Evolutionary conservation across 306 rosid species (phyloP).

Genomic region (Trichosanthes cucumerina): DNA sequence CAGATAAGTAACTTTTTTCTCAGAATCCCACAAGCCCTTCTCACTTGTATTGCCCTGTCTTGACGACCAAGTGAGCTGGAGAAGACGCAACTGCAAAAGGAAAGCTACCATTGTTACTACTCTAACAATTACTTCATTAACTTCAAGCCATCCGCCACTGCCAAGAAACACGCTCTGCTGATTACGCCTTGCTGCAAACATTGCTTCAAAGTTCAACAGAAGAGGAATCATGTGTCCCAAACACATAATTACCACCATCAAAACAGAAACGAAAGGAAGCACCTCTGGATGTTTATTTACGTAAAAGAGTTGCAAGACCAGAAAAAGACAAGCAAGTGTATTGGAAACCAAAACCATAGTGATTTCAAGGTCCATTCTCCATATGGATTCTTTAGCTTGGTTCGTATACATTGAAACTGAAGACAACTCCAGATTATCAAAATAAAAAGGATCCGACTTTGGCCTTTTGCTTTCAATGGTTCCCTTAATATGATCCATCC

Average conservation of each 20-base stretch:
- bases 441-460: slow-evolving; percentile 51
- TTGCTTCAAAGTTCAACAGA: slow-evolving; percentile 64
- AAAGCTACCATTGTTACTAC: slow-evolving; percentile 71
- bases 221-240: slow-evolving; percentile 79
- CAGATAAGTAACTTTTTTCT: slow-evolving; percentile 43
- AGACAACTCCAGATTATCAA: slow-evolving; percentile 42
- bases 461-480: slow-evolving; percentile 57
- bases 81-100: slow-evolving; percentile 62
- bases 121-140: slow-evolving; percentile 67
- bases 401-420: slow-evolving; percentile 37
- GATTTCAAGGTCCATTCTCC: slow-evolving; percentile 83
- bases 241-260: slow-evolving; percentile 56
- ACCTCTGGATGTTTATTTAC: slow-evolving; percentile 50
- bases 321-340: slow-evolving; percentile 66
- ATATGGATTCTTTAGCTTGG: slow-evolving; percentile 57
- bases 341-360: slow-evolving; percentile 62
- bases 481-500: slow-evolving; percentile 40
- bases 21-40: slow-evolving; percentile 46
- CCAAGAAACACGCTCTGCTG: slow-evolving; percentile 45
- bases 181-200: slow-evolving; percentile 38
- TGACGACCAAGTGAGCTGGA: slow-evolving; percentile 71
- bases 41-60: slow-evolving; percentile 39
- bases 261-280: slow-evolving; percentile 55
- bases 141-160: slow-evolving; percentile 75
- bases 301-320: slow-evolving; percentile 71